These are phyloP conservation scores for Dothideomycetes sp. DNA, from an alignment of 2,329 filamentous ascomycete species.

Conservation along the genomic window DNA sequence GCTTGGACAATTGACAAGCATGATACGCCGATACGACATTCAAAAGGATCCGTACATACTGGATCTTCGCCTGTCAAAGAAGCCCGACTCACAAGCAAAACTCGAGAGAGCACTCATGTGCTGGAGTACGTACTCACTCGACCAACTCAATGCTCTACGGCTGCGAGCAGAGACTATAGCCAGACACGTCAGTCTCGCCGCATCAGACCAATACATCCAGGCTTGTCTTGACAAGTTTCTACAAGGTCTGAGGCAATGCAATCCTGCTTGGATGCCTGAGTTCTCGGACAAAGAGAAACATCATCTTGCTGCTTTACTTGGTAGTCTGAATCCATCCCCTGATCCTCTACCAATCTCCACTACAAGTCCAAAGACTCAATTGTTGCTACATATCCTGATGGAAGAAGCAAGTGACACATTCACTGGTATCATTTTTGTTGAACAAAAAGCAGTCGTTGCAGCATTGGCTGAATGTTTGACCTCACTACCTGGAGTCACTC, in stretches of 20 bases:
- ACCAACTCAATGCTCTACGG: constrained; percentile 30
- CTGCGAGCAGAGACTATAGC: constrained; percentile 26
- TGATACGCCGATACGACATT: constrained; percentile 24
- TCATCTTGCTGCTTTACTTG: constrained; percentile 20
- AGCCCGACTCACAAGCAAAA: constrained; percentile 18
- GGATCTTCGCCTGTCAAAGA: constrained; percentile 23
- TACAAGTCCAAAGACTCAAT: constrained; percentile 18
- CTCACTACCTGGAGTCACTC: constrained; percentile 16
- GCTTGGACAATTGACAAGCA: constrained; percentile 18
- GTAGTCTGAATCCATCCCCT: not conserved
- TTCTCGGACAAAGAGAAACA: constrained; percentile 27
- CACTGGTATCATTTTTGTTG: constrained; percentile 38
- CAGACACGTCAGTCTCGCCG: constrained; percentile 30
- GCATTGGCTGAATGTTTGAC: constrained; percentile 32
- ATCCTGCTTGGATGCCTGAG: constrained; percentile 21
- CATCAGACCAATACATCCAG: constrained; percentile 32
- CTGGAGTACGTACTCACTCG: constrained; percentile 31
- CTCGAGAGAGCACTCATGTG: constrained; percentile 24
- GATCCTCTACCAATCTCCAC: no score
- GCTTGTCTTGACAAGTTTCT: constrained; percentile 28
- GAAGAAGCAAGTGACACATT: constrained; percentile 26
- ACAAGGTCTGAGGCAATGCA: constrained; percentile 19
- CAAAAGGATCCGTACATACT: constrained; percentile 33
- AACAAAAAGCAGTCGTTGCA: constrained; percentile 36
- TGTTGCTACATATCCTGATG: constrained; percentile 28